phyloP scores from a whole-genome alignment of 2,329 filamentous ascomycete genomes.

The Boeremia exigua region DNA sequence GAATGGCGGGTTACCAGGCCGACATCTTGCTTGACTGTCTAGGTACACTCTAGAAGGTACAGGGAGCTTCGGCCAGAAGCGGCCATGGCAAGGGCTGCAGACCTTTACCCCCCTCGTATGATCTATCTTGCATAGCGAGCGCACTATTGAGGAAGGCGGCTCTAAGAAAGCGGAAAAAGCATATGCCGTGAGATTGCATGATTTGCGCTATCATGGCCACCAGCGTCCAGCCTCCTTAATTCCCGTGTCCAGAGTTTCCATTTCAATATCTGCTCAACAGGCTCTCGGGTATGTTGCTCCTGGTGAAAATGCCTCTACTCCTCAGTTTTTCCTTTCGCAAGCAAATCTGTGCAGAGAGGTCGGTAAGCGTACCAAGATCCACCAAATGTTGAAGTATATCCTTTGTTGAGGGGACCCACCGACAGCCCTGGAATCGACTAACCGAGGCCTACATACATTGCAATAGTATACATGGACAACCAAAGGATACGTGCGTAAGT shows the following conservation, averaged over 20 bases:
- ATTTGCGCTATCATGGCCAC: too few species aligned
- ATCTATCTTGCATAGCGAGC: background rate
- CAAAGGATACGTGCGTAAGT: background rate
- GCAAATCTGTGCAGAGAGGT: background rate
- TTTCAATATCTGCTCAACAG: background rate
- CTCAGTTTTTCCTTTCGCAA: background rate
- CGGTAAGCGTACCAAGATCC: constrained; percentile 3
- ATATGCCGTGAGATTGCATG: too few species aligned
- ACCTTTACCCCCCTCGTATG: background rate
- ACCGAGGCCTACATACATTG: too few species aligned
- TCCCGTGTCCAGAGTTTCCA: background rate
- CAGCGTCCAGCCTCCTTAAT: background rate
- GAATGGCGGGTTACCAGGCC: background rate
- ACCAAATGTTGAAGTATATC: background rate
- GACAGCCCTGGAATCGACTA: background rate
- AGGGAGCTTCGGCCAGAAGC: background rate
- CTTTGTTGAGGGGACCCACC: constrained; percentile 3
- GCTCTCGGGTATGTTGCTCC: background rate
- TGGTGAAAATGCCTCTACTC: background rate
- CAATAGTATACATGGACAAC: background rate
- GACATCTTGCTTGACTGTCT: background rate
- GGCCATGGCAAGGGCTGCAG: background rate
- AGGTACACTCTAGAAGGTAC: background rate
- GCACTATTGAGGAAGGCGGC: background rate
- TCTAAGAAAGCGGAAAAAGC: too few species aligned